Evolutionary conservation across 2,329 filamentous ascomycete species (phyloP).

Genomic region (Xylariaceae sp.): DNA sequence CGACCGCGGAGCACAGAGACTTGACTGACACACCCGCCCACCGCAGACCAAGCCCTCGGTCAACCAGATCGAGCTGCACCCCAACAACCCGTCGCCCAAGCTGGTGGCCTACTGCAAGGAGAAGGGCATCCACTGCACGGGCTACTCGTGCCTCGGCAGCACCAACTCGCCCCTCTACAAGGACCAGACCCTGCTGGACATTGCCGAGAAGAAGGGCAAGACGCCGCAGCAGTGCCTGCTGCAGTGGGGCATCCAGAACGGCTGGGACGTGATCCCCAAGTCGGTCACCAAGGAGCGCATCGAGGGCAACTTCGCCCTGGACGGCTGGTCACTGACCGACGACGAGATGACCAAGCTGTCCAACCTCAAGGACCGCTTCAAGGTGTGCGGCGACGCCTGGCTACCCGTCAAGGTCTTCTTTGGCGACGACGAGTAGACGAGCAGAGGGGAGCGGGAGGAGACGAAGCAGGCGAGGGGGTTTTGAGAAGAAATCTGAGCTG

Average conservation of each 20-base stretch:
- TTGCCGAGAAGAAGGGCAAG: slow-evolving; percentile 60
- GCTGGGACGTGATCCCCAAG: slow-evolving; percentile 81
- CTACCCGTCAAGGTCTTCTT: slow-evolving; percentile 75
- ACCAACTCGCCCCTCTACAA: slow-evolving; percentile 64
- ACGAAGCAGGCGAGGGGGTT: too few relatives aligned
- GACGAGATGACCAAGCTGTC: slow-evolving; percentile 66
- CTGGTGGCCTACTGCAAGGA: slow-evolving; percentile 63
- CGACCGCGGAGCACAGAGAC: background rate
- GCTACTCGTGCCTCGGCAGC: slow-evolving; percentile 67
- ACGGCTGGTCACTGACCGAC: slow-evolving; percentile 64
- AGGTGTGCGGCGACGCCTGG: slow-evolving; percentile 71
- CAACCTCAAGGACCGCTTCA: slow-evolving; percentile 67
- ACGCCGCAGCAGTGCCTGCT: slow-evolving; percentile 70
- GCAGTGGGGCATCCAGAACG: slow-evolving; percentile 73
- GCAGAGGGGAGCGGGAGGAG: too few relatives aligned
- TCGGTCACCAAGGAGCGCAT: slow-evolving; percentile 68
- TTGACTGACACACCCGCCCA: background rate
- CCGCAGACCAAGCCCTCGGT: slow-evolving; percentile 53
- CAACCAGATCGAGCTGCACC: slow-evolving; percentile 79
- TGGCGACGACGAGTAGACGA: slow-evolving; percentile 66
- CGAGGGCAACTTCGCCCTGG: slow-evolving; percentile 65
- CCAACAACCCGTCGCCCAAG: slow-evolving; percentile 74
- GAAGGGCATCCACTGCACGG: slow-evolving; percentile 69
- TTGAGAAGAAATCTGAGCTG: too few relatives aligned
- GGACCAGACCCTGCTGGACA: slow-evolving; percentile 52